These are phyloP conservation scores for Mixia osmundae DNA, from an alignment of 1,284 basidiomycete species.

Conservation along the genomic window DNA sequence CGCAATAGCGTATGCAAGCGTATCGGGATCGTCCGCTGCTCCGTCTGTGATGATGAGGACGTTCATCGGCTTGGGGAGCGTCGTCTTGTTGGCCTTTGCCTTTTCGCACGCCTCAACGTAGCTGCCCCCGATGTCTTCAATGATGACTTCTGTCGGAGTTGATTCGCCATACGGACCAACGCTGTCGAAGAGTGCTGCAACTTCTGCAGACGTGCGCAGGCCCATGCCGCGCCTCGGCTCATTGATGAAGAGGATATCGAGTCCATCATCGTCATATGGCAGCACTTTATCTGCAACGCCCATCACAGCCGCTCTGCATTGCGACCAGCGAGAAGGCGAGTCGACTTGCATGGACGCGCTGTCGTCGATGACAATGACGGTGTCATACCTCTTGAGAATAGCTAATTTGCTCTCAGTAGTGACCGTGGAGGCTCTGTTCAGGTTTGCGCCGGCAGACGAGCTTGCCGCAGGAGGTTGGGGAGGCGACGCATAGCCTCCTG, in stretches of 20 bases:
- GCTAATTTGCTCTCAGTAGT: no score
- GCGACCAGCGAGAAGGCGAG: slow-evolving; percentile 12
- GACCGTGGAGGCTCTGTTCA: no score
- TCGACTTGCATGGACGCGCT: slow-evolving; percentile 13
- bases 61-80: slow-evolving; percentile 9
- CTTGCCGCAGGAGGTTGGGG: no score
- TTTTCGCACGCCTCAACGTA: slow-evolving; percentile 13
- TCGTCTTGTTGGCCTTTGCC: slow-evolving; percentile 3
- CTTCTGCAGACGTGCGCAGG: slow-evolving; percentile 7
- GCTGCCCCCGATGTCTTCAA: slow-evolving; percentile 12
- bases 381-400: slow-evolving; percentile 9
- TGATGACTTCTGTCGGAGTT: slow-evolving; percentile 13
- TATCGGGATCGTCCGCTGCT: slow-evolving; percentile 15
- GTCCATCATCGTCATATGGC: slow-evolving; percentile 13
- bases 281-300: slow-evolving; percentile 14
- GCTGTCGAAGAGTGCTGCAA: slow-evolving; percentile 10
- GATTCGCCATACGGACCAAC: slow-evolving; percentile 12
- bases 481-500: no score
- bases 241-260: slow-evolving; percentile 17
- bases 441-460: no score
- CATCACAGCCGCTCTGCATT: slow-evolving; percentile 12
- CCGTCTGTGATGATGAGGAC: slow-evolving; percentile 12
- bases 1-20: slow-evolving; percentile 9
- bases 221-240: slow-evolving; percentile 4
- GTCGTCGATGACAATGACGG: slow-evolving; percentile 16